These are phyloP conservation scores for Wickerhamiella parazyma DNA, from an alignment of 805 yeast species.

Conservation along the genomic window DNA sequence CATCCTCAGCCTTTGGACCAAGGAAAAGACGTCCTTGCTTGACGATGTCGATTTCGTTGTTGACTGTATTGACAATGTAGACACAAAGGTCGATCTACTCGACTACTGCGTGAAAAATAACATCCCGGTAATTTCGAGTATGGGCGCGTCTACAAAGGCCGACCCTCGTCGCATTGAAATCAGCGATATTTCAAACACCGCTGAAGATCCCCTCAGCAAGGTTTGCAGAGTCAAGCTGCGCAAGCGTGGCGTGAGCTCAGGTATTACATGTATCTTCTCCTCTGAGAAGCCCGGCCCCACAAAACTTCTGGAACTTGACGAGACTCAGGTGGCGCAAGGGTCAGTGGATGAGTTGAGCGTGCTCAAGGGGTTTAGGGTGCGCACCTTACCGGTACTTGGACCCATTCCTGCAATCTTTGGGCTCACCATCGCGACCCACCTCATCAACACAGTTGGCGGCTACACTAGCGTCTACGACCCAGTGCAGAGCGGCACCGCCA, in stretches of 20 bases:
- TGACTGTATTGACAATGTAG: conserved; percentile 94
- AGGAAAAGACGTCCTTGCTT: conserved; percentile 49
- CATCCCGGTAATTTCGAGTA: conserved; percentile 69
- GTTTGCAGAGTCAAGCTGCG: conserved; percentile 75
- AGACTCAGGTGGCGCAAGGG: conserved; percentile 67
- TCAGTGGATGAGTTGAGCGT: conserved; percentile 79
- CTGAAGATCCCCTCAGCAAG: conserved; percentile 87
- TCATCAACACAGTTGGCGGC: conserved; percentile 67
- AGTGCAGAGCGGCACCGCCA: conserved; percentile 48
- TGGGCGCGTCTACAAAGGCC: conserved; percentile 96
- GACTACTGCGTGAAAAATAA: conserved; percentile 50
- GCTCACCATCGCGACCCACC: conserved; percentile 70
- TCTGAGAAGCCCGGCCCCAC: conserved; percentile 98
- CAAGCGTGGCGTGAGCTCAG: conserved; percentile 57
- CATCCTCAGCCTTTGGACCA: conserved; percentile 61
- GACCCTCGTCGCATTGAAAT: conserved; percentile 87
- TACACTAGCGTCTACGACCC: conserved; percentile 43
- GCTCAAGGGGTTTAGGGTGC: conserved; percentile 75
- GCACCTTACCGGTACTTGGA: conserved; percentile 91
- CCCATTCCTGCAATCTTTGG: conserved; percentile 98
- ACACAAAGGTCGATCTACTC: conserved; percentile 86
- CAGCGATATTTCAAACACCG: conserved; percentile 78
- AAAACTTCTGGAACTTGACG: conserved; percentile 67
- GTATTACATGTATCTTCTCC: conserved; percentile 79
- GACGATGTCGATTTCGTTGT: conserved; percentile 62